Conservation (phyloP, 2,329 filamentous ascomycete species). For the Penicillium hordei region DNA sequence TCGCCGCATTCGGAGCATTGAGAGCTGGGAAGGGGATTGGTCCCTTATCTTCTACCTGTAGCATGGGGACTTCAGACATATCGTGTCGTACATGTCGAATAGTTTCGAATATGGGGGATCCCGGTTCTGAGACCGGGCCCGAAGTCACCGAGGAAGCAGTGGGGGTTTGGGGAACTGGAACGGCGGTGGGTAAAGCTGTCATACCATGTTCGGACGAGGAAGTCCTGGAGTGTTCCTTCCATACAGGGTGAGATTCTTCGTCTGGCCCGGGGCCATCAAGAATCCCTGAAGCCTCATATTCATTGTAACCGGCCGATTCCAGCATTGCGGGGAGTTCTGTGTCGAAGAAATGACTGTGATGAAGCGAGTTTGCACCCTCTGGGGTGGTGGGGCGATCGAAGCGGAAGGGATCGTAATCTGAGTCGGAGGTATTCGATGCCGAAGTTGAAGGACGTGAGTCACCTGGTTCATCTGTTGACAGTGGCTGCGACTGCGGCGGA, state of each 20-base stretch:
- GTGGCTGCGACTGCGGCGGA: not conserved
- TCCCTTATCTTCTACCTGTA: conserved; percentile 9
- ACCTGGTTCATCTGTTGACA: conserved; percentile 26
- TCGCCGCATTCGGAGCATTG: conserved; percentile 40
- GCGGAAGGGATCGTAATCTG: conserved; percentile 45
- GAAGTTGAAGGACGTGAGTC: conserved; percentile 43
- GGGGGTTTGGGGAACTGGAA: conserved; percentile 23
- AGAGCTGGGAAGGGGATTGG: conserved; percentile 40
- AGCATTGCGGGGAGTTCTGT: conserved; percentile 45
- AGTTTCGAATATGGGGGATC: conserved; percentile 24
- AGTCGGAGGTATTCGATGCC: conserved; percentile 37
- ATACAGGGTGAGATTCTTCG: conserved; percentile 47
- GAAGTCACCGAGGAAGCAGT: conserved; percentile 11
- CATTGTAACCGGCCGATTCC: conserved; percentile 49
- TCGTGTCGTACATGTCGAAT: conserved; percentile 19
- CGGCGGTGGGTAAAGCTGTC: conserved; percentile 28
- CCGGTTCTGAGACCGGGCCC: conserved; percentile 19
- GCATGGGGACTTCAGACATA: conserved; percentile 2
- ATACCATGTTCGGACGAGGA: conserved; percentile 15
- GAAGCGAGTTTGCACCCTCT: conserved; percentile 15
- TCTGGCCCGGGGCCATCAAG: conserved; percentile 56
- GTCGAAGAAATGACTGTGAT: conserved; percentile 42
- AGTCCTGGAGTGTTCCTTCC: conserved; percentile 20
- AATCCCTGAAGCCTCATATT: conserved; percentile 54
- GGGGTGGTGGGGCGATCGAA: conserved; percentile 40